Evolutionary conservation across 176 grass and related monocot species (phyloP).

Genomic region (Bromus sterilis): DNA sequence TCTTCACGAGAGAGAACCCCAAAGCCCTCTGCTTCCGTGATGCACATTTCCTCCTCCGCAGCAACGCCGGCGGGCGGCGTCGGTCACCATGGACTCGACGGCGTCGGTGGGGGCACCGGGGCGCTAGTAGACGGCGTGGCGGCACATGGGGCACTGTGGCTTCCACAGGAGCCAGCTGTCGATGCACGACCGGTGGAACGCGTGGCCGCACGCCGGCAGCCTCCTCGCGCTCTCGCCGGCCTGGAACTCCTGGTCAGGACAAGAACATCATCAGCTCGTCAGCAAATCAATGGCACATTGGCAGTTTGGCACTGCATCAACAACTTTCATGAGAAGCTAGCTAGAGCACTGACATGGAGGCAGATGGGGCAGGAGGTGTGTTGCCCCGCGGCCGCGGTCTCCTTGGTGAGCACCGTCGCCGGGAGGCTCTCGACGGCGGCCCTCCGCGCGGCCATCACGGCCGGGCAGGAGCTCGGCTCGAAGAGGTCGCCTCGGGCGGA

Average conservation of each 20-base stretch:
- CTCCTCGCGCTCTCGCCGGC: background rate
- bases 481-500: conserved; percentile 30
- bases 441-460: conserved; percentile 18
- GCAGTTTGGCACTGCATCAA: background rate
- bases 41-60: background rate
- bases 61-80: background rate
- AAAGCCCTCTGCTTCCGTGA: background rate
- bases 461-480: conserved; percentile 23
- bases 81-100: background rate
- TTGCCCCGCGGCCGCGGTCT: background rate
- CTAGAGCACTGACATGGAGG: conserved; percentile 16
- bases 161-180: background rate
- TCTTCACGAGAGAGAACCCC: background rate
- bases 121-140: background rate
- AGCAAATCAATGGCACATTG: background rate
- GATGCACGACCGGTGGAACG: conserved; percentile 1
- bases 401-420: conserved; percentile 21
- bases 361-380: conserved; percentile 54
- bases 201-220: background rate
- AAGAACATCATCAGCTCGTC: background rate
- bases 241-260: background rate
- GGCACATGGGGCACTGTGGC: background rate
- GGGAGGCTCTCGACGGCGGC: conserved; percentile 51
- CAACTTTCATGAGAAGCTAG: background rate
- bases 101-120: background rate